Evolutionary conservation across 139 green algal species (phyloP).

Genomic region (Chloropicon primus): DNA sequence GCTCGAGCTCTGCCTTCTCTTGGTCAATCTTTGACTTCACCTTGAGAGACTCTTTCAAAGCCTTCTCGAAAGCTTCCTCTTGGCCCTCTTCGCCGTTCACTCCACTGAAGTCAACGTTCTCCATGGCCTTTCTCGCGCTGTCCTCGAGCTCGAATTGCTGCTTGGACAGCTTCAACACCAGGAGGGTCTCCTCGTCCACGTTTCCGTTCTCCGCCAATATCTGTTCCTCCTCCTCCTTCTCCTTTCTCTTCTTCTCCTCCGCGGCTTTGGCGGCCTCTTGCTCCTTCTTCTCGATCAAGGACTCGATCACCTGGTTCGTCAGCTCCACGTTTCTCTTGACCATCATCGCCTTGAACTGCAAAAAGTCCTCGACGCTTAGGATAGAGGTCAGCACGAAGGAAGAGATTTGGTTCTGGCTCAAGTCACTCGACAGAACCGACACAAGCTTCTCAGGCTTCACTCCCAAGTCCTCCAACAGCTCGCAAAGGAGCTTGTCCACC

Average conservation of each 20-base stretch:
- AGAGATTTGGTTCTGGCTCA: constrained; percentile 18
- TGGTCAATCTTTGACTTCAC: not conserved
- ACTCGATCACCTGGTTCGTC: constrained; percentile 33
- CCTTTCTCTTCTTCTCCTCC: not conserved
- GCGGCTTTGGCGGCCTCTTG: not conserved
- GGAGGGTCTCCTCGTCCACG: constrained; percentile 3
- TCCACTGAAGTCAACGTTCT: not conserved
- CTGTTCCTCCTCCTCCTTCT: not conserved
- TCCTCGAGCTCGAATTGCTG: not conserved
- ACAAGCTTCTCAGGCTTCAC: constrained; percentile 21
- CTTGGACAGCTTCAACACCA: not conserved
- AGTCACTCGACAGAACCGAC: not conserved
- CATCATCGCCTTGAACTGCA: constrained; percentile 57
- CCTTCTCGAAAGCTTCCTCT: not conserved
- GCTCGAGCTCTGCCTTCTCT: constrained; percentile 12
- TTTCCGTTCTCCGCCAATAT: not conserved
- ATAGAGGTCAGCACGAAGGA: constrained; percentile 40
- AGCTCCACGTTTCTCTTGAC: constrained; percentile 47
- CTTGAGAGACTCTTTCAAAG: not conserved
- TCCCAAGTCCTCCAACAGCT: constrained; percentile 39
- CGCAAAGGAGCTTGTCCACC: constrained; percentile 37
- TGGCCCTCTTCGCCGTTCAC: not conserved
- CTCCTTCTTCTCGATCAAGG: not conserved
- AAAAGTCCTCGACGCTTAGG: constrained; percentile 50
- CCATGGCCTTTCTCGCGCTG: not conserved